Base-by-base conservation (phyloP, 305 asterid genomes). In the Solanum aculeatissimum region DNA sequence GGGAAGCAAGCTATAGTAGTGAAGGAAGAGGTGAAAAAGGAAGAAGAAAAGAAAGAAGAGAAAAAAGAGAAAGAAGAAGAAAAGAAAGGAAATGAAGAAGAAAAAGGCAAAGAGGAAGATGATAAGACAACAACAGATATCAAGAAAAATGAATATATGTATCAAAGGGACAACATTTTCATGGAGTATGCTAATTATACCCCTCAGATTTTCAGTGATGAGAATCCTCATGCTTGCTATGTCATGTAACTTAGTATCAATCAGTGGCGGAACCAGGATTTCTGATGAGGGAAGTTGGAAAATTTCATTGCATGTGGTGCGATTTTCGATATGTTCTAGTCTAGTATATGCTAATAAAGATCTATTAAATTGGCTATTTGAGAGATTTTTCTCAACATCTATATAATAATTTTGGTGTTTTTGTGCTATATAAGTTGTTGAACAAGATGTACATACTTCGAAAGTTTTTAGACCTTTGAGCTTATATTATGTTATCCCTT, bases 131-230 rank as follows among this genome's bases (percentile, higher is more conserved):
- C 84, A 77, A 77, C 82, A 0, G 92, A 92, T n/a, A 70, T 92
- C 85, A 93, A 92, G 94, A 92, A 91, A 88, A 89, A 80, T 85
- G 98, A 95, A 84, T 85, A 91, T 51, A 90, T 91, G 95, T 91
- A 94, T 16, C 86, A 91, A 13, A 92, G 80, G 86, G 85, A 92
- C 89, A 87, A 90, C 92, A 84, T 89, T 90, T 88, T 90, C 91
- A 85, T 89, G 92, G 98, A 93, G 81, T 84, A 89, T 25, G 85
- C 94, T 54, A 27, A 53, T 78, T 91, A 93, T 71, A 90, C 97
- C 11, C 95, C 95, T 88, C 97, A 93, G 81, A 51, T 94, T 27
- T 95, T 95, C 91, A 95, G 98, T 53, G 98, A 95, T 69, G 98
- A 95, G 85, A 95, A 95, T 81, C 98, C 98, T 3, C 86, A 95